Conservation (phyloP, 148 eudicot species). For the Pouteria glomerata region DNA sequence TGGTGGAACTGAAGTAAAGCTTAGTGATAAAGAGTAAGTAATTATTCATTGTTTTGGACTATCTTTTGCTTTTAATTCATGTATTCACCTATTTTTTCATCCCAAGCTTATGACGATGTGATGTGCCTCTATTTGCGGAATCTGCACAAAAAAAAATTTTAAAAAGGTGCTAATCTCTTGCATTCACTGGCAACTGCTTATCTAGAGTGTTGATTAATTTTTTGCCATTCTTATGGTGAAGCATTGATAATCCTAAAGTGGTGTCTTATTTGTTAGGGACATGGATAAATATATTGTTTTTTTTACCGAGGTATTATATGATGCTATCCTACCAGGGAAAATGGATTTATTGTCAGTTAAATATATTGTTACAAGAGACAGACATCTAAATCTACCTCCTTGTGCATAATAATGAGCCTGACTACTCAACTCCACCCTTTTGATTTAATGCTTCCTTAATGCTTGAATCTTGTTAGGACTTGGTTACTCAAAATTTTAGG, state of each 20-base stretch:
- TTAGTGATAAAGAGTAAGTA: constrained; percentile 74
- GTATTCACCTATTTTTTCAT: not conserved
- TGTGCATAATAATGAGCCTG: no score
- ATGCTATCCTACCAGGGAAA: no score
- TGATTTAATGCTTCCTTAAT: no score
- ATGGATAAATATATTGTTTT: not conserved
- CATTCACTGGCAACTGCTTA: not conserved
- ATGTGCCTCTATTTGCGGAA: not conserved
- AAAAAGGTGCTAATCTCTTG: not conserved
- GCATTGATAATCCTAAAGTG: not conserved
- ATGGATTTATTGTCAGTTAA: no score
- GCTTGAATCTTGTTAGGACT: no score
- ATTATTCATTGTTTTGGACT: not conserved
- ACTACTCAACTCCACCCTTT: no score
- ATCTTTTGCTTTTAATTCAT: not conserved
- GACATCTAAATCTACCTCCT: no score
- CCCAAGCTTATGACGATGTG: not conserved
- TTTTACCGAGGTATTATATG: not conserved
- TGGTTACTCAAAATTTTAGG: no score
- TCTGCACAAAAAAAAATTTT: not conserved
- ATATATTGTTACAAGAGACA: no score
- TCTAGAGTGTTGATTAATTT: not conserved
- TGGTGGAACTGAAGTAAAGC: constrained; percentile 77
- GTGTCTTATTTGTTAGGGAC: not conserved
- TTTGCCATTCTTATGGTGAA: not conserved